Percentiles rank a stretch among this genome's conserved stretches.
phyloP scores from a whole-genome alignment of 2,329 filamentous ascomycete species.

The Aspergillus eucalypticola region DNA sequence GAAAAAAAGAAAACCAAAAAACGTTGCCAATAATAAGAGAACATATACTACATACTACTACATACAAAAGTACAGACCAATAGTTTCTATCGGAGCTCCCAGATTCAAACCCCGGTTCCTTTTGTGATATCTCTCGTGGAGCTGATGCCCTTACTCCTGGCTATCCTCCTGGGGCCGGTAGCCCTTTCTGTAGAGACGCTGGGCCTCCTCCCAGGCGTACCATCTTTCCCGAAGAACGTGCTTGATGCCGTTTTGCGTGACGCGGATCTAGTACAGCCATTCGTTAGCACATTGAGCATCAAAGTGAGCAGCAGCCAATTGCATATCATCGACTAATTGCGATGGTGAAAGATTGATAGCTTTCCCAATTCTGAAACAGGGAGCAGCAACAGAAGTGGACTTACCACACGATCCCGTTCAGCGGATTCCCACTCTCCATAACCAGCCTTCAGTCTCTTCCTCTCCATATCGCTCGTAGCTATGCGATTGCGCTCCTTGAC shows the following conservation, averaged over 20 bases:
- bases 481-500: conserved; percentile 87
- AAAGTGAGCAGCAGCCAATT: neutral
- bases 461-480: conserved; percentile 72
- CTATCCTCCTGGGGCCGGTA: conserved; percentile 37
- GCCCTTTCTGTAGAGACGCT: conserved; percentile 38
- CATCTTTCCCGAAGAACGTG: conserved; percentile 83
- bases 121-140: neutral
- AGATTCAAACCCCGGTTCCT: neutral
- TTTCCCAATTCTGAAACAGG: neutral
- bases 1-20: neutral
- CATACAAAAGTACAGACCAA: conserved; percentile 8
- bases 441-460: conserved; percentile 65
- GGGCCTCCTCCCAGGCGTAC: conserved; percentile 69
- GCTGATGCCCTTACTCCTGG: conserved; percentile 3
- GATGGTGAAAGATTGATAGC: neutral
- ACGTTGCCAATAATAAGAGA: neutral
- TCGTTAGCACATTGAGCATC: neutral
- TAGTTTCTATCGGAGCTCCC: neutral
- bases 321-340: too few species aligned
- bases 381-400: conserved; percentile 31
- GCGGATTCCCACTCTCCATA: conserved; percentile 72
- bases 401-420: conserved; percentile 66
- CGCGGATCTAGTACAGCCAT: conserved; percentile 60
- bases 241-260: conserved; percentile 80
- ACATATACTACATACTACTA: conserved; percentile 8